phyloP scores from a whole-genome alignment of 192 early-diverging fungal genomes.

The Coemansia sp. region DNA sequence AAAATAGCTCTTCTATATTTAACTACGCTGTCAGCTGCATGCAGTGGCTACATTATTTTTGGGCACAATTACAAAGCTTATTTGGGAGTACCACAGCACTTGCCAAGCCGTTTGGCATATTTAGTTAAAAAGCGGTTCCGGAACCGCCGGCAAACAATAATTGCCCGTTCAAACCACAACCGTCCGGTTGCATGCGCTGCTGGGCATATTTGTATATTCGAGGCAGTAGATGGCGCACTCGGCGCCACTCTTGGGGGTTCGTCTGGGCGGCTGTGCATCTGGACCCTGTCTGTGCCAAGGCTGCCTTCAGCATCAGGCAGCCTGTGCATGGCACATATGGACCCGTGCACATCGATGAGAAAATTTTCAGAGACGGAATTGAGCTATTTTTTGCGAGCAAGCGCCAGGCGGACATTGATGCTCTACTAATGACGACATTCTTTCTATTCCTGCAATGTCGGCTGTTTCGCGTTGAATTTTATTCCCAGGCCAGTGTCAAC shows the following conservation, averaged over 20 bases:
- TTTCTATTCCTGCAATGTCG: neutral
- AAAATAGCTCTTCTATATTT: neutral
- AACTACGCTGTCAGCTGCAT: neutral
- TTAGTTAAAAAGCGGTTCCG: neutral
- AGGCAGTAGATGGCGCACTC: too few species aligned
- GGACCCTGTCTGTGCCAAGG: conserved; percentile 1
- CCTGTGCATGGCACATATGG: neutral
- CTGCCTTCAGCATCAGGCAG: neutral
- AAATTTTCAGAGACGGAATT: neutral
- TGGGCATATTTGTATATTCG: neutral
- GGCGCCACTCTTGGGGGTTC: too few species aligned
- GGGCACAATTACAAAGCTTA: neutral
- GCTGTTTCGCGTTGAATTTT: too few species aligned
- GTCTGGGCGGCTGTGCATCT: neutral
- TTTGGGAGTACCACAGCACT: neutral
- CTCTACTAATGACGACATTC: too few species aligned
- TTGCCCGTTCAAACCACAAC: neutral
- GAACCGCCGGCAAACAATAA: neutral
- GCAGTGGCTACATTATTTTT: neutral
- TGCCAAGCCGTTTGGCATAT: neutral
- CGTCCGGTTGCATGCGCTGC: neutral
- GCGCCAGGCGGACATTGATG: too few species aligned
- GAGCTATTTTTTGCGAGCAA: neutral
- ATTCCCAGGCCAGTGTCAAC: too few species aligned
- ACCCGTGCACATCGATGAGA: neutral